Evolutionary conservation across 352 stramenopile species (phyloP).

Genomic region (Phytopythium vexans): DNA sequence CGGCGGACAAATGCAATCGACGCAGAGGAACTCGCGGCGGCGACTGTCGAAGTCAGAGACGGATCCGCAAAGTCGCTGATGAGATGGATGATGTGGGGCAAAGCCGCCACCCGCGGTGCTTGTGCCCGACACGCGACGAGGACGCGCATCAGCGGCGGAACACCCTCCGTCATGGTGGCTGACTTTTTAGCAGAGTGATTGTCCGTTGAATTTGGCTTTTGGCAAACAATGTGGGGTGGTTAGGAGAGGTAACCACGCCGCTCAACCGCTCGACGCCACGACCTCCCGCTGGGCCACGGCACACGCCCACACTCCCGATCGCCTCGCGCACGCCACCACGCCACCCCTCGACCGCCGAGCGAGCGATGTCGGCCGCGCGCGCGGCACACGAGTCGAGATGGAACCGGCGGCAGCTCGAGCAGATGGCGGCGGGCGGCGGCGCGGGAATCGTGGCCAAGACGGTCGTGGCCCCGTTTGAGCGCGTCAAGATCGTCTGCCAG

Average conservation of each 20-base stretch:
- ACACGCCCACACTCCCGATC: background rate
- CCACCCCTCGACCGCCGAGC: background rate
- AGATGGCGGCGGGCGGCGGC: conserved; percentile 68
- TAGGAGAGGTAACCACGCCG: too few relatives aligned
- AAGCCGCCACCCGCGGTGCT: background rate
- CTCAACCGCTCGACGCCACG: too few relatives aligned
- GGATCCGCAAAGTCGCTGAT: background rate
- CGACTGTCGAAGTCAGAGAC: background rate
- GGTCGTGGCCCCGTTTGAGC: conserved; percentile 77
- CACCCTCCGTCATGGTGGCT: background rate
- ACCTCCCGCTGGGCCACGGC: background rate
- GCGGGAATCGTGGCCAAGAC: conserved; percentile 79
- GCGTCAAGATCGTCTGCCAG: conserved; percentile 85
- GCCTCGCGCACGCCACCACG: background rate
- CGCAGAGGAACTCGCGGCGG: background rate
- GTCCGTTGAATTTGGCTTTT: too few relatives aligned
- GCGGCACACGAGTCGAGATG: conserved; percentile 4
- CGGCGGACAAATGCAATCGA: background rate
- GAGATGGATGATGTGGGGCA: background rate
- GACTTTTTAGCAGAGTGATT: too few relatives aligned
- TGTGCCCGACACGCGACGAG: background rate
- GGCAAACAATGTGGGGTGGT: too few relatives aligned
- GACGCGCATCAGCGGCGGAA: background rate
- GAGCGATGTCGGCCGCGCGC: background rate
- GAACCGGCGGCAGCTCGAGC: conserved; percentile 60